Evolutionary conservation across 371 early-diverging fungal genomes (phyloP).

Genomic region (Apophysomyces elegans): DNA sequence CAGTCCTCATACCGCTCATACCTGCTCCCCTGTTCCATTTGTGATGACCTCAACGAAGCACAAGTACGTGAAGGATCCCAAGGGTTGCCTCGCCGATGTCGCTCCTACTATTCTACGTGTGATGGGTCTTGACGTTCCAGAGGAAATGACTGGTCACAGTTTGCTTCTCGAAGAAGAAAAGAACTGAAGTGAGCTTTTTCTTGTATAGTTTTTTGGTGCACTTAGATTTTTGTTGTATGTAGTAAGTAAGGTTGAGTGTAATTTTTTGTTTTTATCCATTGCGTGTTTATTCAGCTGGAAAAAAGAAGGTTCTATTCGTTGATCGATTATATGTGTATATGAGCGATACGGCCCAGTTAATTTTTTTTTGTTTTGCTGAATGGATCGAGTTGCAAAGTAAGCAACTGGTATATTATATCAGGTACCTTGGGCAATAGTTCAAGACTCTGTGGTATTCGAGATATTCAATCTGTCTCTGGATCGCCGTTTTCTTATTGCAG

Average conservation of each 20-base stretch:
- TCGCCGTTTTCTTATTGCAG: constrained; percentile 8
- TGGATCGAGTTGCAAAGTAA: not conserved
- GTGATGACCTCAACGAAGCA: constrained; percentile 75
- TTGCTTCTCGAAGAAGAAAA: constrained; percentile 36
- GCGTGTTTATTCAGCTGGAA: not conserved
- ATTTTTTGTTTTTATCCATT: constrained; percentile 6
- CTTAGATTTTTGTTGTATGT: constrained; percentile 13
- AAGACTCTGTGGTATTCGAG: not conserved
- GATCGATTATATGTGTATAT: too few relatives aligned
- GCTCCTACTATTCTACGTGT: constrained; percentile 97
- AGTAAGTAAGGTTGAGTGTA: not conserved
- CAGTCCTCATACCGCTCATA: constrained; percentile 96
- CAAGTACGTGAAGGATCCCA: constrained; percentile 56
- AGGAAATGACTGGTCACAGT: constrained; percentile 94
- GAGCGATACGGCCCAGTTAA: not conserved
- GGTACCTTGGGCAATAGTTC: not conserved
- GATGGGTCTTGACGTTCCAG: constrained; percentile 93
- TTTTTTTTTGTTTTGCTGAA: not conserved
- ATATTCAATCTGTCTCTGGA: not conserved
- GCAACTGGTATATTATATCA: not conserved
- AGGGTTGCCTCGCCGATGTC: constrained; percentile 94
- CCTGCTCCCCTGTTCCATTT: constrained; percentile 93
- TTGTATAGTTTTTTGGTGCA: not conserved
- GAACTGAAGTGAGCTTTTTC: not conserved
- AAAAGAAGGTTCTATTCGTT: too few relatives aligned